phyloP scores from a whole-genome alignment of 2,329 filamentous ascomycete species.

The Colletotrichum sp. region DNA sequence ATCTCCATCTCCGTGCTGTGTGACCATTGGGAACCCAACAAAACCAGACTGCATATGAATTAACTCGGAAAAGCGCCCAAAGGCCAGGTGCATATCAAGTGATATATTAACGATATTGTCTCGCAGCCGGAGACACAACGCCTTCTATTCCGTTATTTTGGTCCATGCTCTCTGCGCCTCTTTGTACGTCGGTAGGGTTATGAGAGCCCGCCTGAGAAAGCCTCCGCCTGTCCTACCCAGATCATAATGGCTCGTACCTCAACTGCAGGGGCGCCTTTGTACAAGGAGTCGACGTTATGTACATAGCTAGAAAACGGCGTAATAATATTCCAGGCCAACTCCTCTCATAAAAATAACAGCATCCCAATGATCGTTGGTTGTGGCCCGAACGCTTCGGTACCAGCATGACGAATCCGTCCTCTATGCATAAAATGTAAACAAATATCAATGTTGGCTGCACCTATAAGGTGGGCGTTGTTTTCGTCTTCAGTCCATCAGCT shows the following conservation, averaged over 20 bases:
- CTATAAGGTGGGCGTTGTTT: neutral
- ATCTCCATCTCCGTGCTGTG: neutral
- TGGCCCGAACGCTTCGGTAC: conserved; percentile 20
- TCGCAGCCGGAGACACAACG: neutral
- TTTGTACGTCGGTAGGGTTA: neutral
- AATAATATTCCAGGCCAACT: neutral
- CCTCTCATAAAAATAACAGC: neutral
- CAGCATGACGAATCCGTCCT: neutral
- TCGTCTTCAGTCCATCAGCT: conserved; percentile 36
- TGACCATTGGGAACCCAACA: neutral
- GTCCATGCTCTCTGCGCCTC: neutral
- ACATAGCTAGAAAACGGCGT: neutral
- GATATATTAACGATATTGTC: neutral
- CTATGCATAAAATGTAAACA: conserved; percentile 9
- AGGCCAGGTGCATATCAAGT: neutral
- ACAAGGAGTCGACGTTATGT: conserved; percentile 1
- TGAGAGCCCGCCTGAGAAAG: neutral
- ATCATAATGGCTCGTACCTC: neutral
- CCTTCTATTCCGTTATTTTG: neutral
- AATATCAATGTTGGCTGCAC: neutral
- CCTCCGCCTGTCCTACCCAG: neutral
- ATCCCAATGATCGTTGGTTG: neutral
- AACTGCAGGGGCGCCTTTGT: neutral
- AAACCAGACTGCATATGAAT: neutral
- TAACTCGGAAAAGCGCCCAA: neutral